A percentile compares a stretch with the other conserved stretches of the same genome.
Evolutionary conservation across 1,284 basidiomycete genomes (phyloP).

Genomic region (Ceratobasidium sp.): DNA sequence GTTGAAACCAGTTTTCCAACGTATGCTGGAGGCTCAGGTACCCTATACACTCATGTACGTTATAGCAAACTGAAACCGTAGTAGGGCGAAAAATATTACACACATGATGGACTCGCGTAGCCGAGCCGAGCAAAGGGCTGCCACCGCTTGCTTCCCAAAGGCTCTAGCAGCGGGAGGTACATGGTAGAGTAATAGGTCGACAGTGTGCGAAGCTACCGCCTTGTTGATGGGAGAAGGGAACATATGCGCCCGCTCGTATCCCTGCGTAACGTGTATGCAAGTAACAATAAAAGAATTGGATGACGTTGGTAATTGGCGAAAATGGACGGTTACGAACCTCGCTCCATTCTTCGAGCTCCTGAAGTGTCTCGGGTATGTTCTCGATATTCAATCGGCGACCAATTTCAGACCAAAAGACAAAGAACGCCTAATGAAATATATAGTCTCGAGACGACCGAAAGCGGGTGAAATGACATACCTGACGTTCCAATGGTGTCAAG

Average conservation of each 20-base stretch:
- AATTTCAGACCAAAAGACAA: slow-evolving; percentile 27
- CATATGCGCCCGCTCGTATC: slow-evolving; percentile 27
- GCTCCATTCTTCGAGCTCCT: slow-evolving; percentile 11
- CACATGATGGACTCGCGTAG: slow-evolving; percentile 8
- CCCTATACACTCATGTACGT: not conserved
- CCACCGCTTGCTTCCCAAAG: slow-evolving; percentile 14
- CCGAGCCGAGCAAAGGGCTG: slow-evolving; percentile 15
- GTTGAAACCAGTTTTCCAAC: not conserved
- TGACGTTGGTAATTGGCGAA: not conserved
- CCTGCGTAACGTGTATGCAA: not conserved
- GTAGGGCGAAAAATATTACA: not conserved
- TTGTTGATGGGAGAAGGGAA: slow-evolving; percentile 12
- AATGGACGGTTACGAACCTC: slow-evolving; percentile 5
- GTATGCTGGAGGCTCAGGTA: slow-evolving; percentile 19
- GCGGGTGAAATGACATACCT: not conserved
- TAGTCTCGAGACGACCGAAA: not conserved
- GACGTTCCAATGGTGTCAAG: slow-evolving; percentile 27
- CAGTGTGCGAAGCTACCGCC: not conserved
- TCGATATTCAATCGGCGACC: slow-evolving; percentile 25
- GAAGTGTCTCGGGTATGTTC: slow-evolving; percentile 20
- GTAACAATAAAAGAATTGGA: not conserved
- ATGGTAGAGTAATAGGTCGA: slow-evolving; percentile 14
- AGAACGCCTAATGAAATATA: slow-evolving; percentile 2
- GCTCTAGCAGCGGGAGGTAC: slow-evolving; percentile 1
- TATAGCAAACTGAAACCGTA: too few relatives aligned